phyloP scores from a whole-genome alignment of 371 early-diverging fungal genomes.

The Neoconidiobolus thromboides region DNA sequence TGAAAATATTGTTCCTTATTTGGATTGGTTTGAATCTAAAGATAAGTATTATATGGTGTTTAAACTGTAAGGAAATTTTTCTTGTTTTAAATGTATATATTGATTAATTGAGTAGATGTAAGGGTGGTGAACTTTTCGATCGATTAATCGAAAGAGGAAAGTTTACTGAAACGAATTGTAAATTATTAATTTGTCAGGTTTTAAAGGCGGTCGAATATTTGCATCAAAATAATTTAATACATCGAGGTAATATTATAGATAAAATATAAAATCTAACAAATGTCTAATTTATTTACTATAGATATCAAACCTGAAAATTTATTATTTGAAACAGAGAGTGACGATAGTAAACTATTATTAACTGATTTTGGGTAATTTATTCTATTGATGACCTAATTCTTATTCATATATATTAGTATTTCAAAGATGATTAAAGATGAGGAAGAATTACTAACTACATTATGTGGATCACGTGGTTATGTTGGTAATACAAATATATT shows the following conservation, averaged over 20 bases:
- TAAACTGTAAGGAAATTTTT: constrained; percentile 36
- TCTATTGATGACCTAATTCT: neutral
- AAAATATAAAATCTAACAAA: constrained; percentile 3
- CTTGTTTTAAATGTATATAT: neutral
- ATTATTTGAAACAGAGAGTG: constrained; percentile 34
- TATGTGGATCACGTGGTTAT: constrained; percentile 40
- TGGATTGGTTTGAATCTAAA: constrained; percentile 44
- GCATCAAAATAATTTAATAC: constrained; percentile 47
- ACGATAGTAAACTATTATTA: constrained; percentile 35
- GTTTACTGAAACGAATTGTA: constrained; percentile 77
- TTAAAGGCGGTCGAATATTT: constrained; percentile 45
- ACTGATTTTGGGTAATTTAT: constrained; percentile 33
- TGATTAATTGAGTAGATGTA: constrained; percentile 21
- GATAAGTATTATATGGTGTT: constrained; percentile 78
- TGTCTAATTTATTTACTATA: constrained; percentile 7
- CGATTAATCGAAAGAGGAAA: constrained; percentile 61
- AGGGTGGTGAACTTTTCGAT: constrained; percentile 84
- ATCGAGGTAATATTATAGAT: constrained; percentile 28
- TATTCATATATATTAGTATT: constrained; percentile 17
- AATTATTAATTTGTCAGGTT: constrained; percentile 38
- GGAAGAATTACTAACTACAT: constrained; percentile 24
- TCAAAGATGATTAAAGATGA: constrained; percentile 26
- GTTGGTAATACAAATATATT: constrained; percentile 3
- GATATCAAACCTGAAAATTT: constrained; percentile 75
- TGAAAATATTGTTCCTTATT: constrained; percentile 59